A percentile compares a stretch with the other conserved stretches of the same genome.
phyloP scores from a whole-genome alignment of 306 rosid genomes.

The Pyrus betulifolia region DNA sequence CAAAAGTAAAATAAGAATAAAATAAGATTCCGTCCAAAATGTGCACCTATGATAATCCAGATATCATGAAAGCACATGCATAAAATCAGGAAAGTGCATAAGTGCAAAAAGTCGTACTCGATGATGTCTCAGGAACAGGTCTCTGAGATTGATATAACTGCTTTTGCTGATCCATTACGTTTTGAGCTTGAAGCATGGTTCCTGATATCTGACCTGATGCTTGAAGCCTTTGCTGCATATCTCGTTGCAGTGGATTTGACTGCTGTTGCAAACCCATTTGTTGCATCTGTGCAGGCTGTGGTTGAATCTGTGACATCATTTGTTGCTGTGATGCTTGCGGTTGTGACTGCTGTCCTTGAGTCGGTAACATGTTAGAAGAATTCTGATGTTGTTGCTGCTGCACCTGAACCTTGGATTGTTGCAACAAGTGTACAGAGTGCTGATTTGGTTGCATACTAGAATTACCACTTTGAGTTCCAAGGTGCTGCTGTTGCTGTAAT shows the following conservation, averaged over 20 bases:
- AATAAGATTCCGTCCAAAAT: not conserved
- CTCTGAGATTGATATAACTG: constrained; percentile 73
- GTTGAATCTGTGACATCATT: constrained; percentile 59
- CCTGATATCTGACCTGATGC: constrained; percentile 46
- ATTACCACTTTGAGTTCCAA: constrained; percentile 61
- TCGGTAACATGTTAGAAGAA: constrained; percentile 43
- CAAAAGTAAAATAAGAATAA: not conserved
- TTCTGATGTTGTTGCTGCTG: constrained; percentile 66
- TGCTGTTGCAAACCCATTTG: constrained; percentile 69
- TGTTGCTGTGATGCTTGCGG: constrained; percentile 66
- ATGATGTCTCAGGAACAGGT: constrained; percentile 65
- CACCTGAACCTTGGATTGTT: constrained; percentile 54
- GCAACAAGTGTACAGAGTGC: constrained; percentile 63
- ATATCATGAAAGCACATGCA: not conserved
- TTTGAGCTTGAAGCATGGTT: constrained; percentile 65
- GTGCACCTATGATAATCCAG: not conserved
- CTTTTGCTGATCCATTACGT: constrained; percentile 70
- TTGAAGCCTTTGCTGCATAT: constrained; percentile 77
- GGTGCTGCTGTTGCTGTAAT: constrained; percentile 61
- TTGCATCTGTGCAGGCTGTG: constrained; percentile 76
- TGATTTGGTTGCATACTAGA: constrained; percentile 65
- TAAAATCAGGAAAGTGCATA: not conserved
- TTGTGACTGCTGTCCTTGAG: constrained; percentile 68
- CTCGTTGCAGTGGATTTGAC: constrained; percentile 59
- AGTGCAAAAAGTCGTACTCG: constrained; percentile 41